Evolutionary conservation across 345 rosid species (phyloP).

Genomic region (Conringia planisiliqua): DNA sequence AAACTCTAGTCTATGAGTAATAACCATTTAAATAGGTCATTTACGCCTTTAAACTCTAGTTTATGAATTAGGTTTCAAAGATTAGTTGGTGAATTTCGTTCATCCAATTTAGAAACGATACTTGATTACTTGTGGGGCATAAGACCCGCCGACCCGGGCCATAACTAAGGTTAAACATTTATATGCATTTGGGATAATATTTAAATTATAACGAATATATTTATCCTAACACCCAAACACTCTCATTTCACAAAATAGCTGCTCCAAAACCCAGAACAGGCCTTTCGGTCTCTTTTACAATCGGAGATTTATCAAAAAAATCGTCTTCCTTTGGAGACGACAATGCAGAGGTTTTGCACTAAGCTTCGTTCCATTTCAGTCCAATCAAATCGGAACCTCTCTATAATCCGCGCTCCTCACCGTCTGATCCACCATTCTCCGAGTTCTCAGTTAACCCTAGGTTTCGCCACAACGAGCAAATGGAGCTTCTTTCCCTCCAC

Average conservation of each 20-base stretch:
- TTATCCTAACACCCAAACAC: constrained; percentile 12
- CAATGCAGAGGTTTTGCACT: constrained; percentile 68
- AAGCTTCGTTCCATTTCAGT: constrained; percentile 50
- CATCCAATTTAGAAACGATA: too few species aligned
- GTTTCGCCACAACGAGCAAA: constrained; percentile 19
- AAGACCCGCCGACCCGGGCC: too few species aligned
- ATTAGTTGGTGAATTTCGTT: too few species aligned
- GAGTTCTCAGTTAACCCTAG: constrained; percentile 28
- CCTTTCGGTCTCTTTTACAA: neutral
- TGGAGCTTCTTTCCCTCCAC: constrained; percentile 31
- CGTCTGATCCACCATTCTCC: constrained; percentile 43
- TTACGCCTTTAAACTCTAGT: too few species aligned
- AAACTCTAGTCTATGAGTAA: too few species aligned
- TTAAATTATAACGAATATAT: neutral
- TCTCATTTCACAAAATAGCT: neutral
- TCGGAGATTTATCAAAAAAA: neutral
- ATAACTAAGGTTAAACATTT: too few species aligned
- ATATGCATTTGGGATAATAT: neutral
- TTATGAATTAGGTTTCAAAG: too few species aligned
- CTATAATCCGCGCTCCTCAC: constrained; percentile 19
- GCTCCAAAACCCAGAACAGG: neutral
- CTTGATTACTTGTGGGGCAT: too few species aligned
- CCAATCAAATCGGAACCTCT: constrained; percentile 33
- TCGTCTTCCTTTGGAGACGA: constrained; percentile 16
- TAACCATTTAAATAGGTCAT: too few species aligned